Evolutionary conservation across 768 basidiomycete genomes (phyloP), one percentile per base, ranked within the genome.

Genomic region (Lentinula detonsa): DNA sequence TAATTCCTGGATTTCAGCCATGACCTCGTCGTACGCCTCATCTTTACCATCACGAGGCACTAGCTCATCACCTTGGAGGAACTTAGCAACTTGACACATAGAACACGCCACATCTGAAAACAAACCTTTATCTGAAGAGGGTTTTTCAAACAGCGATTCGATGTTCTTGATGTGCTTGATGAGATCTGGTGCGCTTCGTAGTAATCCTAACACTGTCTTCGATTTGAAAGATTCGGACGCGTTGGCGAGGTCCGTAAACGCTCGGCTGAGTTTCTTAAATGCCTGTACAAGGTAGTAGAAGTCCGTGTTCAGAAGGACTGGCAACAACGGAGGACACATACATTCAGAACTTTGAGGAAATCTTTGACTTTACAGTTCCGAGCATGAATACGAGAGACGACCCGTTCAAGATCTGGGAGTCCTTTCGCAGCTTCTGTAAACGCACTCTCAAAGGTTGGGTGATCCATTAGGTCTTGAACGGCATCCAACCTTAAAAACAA

Each of bases 321-420:
- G 40, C 35, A 11, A 46, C 40, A 16, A 18, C 21, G 5, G 9
- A 28, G 5, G 9, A 34, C 39, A 67, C 76, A 48, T 70, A 95
- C 94, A 50, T 76, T 74, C 9, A 97, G 79, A 23, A 96, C 90
- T 70, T 87, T 91, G 64, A 89, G 70, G 71, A 99, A 99, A 68
- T 97, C 93, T 65, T 81, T 85, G 62, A 95, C 84, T 71, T 85
- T 88, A 74, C 92, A 92, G 61, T 86, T 91, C 70, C 90, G 93
- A 11, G 95, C 95, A 69, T 98, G 97, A 59, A 98, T 90, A 40
- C 97, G 88, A 10, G 95, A 95, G 9, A 99, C 87, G 61, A 97
- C 85, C 13, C 97, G 91, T 70, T 98, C 93, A 8, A 96, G 81
- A 71, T 98, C 96, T 5, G 95, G 95, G 6, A 97, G 71, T 13